Evolutionary conservation across 495 filamentous ascomycete species (phyloP).

Genomic region (Daldinia caldariorum): DNA sequence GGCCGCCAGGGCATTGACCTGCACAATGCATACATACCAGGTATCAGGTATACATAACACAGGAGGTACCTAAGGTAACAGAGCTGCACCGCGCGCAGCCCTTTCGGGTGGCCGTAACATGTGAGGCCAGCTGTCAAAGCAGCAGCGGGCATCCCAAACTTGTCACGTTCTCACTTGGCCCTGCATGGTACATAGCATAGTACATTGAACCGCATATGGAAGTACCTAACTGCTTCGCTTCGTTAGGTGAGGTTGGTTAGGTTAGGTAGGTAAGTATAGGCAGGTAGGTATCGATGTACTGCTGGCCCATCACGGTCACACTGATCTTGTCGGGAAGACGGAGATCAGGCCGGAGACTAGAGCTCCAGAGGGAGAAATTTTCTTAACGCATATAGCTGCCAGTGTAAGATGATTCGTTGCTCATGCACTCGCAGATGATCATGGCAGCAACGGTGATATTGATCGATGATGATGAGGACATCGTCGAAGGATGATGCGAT

Average conservation of each 20-base stretch:
- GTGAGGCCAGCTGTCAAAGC: conserved; percentile 46
- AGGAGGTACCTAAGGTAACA: too few species aligned
- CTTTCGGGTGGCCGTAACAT: conserved; percentile 38
- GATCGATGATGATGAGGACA: conserved; percentile 25
- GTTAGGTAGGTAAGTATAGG: conserved; percentile 4
- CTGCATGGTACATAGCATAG: conserved; percentile 34
- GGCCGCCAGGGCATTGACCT: conserved; percentile 43
- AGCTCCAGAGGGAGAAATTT: conserved; percentile 37
- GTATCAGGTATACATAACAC: too few species aligned
- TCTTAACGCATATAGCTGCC: conserved; percentile 19
- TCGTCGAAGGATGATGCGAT: conserved; percentile 37
- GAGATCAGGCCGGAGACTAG: conserved; percentile 44
- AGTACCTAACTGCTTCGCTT: not conserved
- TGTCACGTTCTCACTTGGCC: conserved; percentile 46
- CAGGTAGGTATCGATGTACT: conserved; percentile 10
- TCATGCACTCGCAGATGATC: conserved; percentile 24
- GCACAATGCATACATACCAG: conserved; percentile 37
- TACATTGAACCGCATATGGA: not conserved
- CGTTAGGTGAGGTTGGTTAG: too few species aligned
- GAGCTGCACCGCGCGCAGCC: conserved; percentile 40
- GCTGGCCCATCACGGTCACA: conserved; percentile 27
- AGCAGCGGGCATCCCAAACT: conserved; percentile 46
- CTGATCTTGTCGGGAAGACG: conserved; percentile 45
- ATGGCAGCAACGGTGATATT: conserved; percentile 17
- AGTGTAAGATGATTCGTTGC: conserved; percentile 24